These are phyloP conservation scores for Kuraishia capsulata DNA, from an alignment of 805 yeast genomes.

Conservation along the genomic window DNA sequence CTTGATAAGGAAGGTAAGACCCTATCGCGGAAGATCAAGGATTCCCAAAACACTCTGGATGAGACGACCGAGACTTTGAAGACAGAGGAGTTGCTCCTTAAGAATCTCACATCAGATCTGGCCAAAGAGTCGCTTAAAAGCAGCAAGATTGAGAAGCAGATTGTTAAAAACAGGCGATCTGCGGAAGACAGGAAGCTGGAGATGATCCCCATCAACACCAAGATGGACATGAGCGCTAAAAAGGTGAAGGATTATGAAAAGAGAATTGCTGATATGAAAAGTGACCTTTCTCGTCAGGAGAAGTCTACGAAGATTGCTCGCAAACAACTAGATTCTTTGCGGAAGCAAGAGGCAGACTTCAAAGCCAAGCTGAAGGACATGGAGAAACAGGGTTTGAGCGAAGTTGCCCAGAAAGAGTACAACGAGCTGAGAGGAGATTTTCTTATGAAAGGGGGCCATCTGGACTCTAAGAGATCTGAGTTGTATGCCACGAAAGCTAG, in stretches of 20 bases:
- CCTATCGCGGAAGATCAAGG: conserved; percentile 22
- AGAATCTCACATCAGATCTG: conserved; percentile 26
- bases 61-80: conserved; percentile 20
- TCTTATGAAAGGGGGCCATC: conserved; percentile 41
- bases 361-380: conserved; percentile 19
- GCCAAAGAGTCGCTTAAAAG: conserved; percentile 35
- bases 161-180: conserved; percentile 25
- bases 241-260: conserved; percentile 37
- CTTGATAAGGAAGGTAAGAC: conserved; percentile 33
- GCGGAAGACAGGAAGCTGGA: conserved; percentile 37
- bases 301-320: conserved; percentile 29
- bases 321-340: conserved; percentile 36
- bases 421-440: conserved; percentile 47
- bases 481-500: conserved; percentile 6
- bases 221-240: conserved; percentile 34
- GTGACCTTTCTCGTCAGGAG: conserved; percentile 46
- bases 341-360: conserved; percentile 13
- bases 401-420: conserved; percentile 48
- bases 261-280: conserved; percentile 38
- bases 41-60: conserved; percentile 27
- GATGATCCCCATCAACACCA: conserved; percentile 55
- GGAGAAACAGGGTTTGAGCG: conserved; percentile 22
- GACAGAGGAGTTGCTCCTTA: conserved; percentile 19
- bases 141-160: conserved; percentile 28
- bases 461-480: conserved; percentile 9